phyloP scores from a whole-genome alignment of 2,329 filamentous ascomycete genomes.

The Hymenoscyphus scutula region DNA sequence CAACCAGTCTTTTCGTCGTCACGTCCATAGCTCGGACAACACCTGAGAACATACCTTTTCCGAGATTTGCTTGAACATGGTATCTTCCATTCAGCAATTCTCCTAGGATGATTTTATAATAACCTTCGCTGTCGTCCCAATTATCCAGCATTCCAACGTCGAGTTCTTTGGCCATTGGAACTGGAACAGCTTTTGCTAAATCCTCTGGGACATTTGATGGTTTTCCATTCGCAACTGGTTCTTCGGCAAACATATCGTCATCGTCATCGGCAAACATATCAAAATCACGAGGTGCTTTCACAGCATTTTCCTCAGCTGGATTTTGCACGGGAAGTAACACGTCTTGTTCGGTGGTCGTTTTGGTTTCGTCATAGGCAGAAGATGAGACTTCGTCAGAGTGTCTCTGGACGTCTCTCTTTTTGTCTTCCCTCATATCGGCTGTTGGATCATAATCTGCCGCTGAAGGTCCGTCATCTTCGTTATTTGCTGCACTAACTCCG shows the following conservation, averaged over 20 bases:
- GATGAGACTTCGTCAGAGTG: slow-evolving; percentile 55
- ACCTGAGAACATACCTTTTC: slow-evolving; percentile 93
- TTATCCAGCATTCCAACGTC: slow-evolving; percentile 82
- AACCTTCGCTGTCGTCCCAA: slow-evolving; percentile 90
- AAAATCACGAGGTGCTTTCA: slow-evolving; percentile 61
- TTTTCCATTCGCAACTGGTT: slow-evolving; percentile 41
- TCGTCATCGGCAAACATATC: slow-evolving; percentile 89
- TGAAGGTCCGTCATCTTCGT: slow-evolving; percentile 72
- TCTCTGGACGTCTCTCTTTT: slow-evolving; percentile 65
- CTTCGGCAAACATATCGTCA: slow-evolving; percentile 61
- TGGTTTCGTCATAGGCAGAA: slow-evolving; percentile 57
- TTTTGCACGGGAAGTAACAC: slow-evolving; percentile 42
- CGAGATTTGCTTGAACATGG: slow-evolving; percentile 81
- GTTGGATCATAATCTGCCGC: slow-evolving; percentile 91
- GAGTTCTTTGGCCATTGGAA: slow-evolving; percentile 51
- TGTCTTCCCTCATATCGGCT: slow-evolving; percentile 83
- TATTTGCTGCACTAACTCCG: slow-evolving; percentile 38
- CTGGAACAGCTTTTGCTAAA: slow-evolving; percentile 44
- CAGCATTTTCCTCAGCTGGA: slow-evolving; percentile 37
- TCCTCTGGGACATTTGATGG: slow-evolving; percentile 43
- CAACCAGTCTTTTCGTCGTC: slow-evolving; percentile 72
- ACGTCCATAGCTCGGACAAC: slow-evolving; percentile 87
- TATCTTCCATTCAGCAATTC: slow-evolving; percentile 89
- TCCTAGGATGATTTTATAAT: slow-evolving; percentile 91
- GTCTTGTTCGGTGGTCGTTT: slow-evolving; percentile 51